A percentile compares a stretch with the other conserved stretches of the same genome.
phyloP scores from a whole-genome alignment of 2,329 filamentous ascomycete genomes.

The Xylariaceae sp. region DNA sequence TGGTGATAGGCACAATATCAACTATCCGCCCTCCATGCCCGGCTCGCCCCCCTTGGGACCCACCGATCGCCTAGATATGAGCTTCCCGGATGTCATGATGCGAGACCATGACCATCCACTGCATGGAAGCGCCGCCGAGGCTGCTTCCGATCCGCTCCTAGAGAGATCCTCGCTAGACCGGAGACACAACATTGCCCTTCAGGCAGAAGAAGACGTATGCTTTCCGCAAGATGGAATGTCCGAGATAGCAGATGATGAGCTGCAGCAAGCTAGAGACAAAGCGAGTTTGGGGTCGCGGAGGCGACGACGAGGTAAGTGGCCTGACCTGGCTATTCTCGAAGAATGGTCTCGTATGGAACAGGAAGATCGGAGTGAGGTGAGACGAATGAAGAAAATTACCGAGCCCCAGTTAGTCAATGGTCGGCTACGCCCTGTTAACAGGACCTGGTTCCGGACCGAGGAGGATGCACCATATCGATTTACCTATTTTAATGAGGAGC shows the following conservation, averaged over 20 bases:
- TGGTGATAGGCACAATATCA: constrained; percentile 56
- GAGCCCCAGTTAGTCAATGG: constrained; percentile 92
- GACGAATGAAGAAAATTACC: constrained; percentile 84
- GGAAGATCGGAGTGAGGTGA: constrained; percentile 76
- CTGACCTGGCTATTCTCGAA: constrained; percentile 76
- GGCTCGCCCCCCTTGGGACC: constrained; percentile 54
- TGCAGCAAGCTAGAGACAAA: constrained; percentile 44
- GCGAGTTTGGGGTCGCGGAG: constrained; percentile 38
- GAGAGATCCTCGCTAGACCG: constrained; percentile 37
- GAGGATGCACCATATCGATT: constrained; percentile 92
- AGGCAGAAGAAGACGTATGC: constrained; percentile 84
- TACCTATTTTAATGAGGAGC: constrained; percentile 98
- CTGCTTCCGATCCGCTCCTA: constrained; percentile 27
- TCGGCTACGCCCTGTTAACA: constrained; percentile 73
- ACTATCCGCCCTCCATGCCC: constrained; percentile 66
- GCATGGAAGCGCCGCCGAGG: constrained; percentile 19
- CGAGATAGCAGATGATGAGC: constrained; percentile 76
- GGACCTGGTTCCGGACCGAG: constrained; percentile 79
- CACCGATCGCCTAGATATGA: constrained; percentile 48
- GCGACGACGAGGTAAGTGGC: constrained; percentile 73
- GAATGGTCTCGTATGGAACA: constrained; percentile 91
- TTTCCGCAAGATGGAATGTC: constrained; percentile 79
- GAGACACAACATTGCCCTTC: constrained; percentile 56
- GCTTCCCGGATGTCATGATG: constrained; percentile 67
- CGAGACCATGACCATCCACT: constrained; percentile 48